Evolutionary conservation across 306 rosid genomes (phyloP), one percentile per base, ranked within the genome.

Genomic region (Adenanthera pavonina): DNA sequence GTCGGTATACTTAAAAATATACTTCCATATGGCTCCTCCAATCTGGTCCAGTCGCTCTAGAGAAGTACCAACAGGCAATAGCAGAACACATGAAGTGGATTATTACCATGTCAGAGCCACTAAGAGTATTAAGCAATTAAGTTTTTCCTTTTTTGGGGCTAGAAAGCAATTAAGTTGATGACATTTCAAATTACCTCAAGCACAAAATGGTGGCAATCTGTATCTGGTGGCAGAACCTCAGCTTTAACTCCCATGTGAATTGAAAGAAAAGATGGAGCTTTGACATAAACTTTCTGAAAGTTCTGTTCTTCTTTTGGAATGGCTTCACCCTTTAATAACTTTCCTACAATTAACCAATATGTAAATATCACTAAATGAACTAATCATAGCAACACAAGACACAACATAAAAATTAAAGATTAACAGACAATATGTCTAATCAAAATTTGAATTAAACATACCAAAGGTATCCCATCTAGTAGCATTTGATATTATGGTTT

Each of bases 381-480:
- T 19, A 49, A 77, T 48, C 53, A 69, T 67, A 72, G 76, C 48
- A 40, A 25, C 56, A 33, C 51, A 81, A 56, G 72, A 90, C 65
- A 83, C 53, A 57, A 72, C 36, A 84, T n/a, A 46, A 86, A 51
- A 53, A 69, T 75, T 66, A 43, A 71, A 80, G 73, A 66, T 12
- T 75, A 51, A 70, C 66, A 73, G 34, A 30, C 62, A 75, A 69
- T 20, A 54, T 20, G 5, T 78, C 47, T 34, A 1, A 12, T 7
- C 75, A 65, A 64, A 43, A 16, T 47, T 68, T 33, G 47, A 54
- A 57, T 43, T 20, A 72, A 79, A 89, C 97, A 70, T 77, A 93
- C 99, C 99, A 67, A 95, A 95, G 78, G 99, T 93, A 86, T 95
- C 97, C 99, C 99, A 95, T 95, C 99, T 89, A 38, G 98, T 95